Evolutionary conservation across 1,139 yeast genomes (phyloP).

Genomic region (Blastobotrys capitulatus): DNA sequence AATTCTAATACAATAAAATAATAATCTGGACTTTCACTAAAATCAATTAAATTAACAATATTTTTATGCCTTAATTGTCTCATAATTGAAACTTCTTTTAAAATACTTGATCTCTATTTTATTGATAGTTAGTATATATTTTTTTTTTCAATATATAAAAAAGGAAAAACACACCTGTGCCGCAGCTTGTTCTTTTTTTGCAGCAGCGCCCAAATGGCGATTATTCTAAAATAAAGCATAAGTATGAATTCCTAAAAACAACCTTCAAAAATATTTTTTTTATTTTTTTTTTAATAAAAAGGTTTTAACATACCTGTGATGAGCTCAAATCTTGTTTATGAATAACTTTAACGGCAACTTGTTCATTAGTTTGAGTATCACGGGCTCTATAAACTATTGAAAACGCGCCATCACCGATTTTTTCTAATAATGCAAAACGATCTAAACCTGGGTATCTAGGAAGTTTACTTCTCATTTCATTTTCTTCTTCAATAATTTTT

Average conservation of each 20-base stretch:
- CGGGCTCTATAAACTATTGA: constrained; percentile 76
- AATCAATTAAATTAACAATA: constrained; percentile 65
- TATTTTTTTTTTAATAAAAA: not conserved
- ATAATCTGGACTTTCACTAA: constrained; percentile 55
- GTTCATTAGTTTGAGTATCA: constrained; percentile 41
- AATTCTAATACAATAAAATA: constrained; percentile 81
- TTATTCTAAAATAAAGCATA: constrained; percentile 6
- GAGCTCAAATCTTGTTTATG: constrained; percentile 57
- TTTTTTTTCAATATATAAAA: not conserved
- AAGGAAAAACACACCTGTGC: constrained; percentile 26
- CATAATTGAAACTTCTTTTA: constrained; percentile 85
- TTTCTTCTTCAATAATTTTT: constrained; percentile 61
- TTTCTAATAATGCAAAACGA: constrained; percentile 41
- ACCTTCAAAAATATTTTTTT: no score
- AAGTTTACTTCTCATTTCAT: constrained; percentile 35
- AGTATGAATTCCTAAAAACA: constrained; percentile 1
- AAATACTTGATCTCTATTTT: constrained; percentile 46
- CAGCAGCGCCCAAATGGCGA: constrained; percentile 26
- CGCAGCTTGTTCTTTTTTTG: constrained; percentile 27
- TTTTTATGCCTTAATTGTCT: constrained; percentile 66
- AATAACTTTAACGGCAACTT: constrained; percentile 82
- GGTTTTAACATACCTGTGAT: constrained; percentile 34
- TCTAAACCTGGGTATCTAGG: constrained; percentile 48
- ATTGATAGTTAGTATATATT: constrained; percentile 2
- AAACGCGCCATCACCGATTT: constrained; percentile 72